Conservation (phyloP, 2,329 filamentous ascomycete species). For the Ceratocystis cubensis region DNA sequence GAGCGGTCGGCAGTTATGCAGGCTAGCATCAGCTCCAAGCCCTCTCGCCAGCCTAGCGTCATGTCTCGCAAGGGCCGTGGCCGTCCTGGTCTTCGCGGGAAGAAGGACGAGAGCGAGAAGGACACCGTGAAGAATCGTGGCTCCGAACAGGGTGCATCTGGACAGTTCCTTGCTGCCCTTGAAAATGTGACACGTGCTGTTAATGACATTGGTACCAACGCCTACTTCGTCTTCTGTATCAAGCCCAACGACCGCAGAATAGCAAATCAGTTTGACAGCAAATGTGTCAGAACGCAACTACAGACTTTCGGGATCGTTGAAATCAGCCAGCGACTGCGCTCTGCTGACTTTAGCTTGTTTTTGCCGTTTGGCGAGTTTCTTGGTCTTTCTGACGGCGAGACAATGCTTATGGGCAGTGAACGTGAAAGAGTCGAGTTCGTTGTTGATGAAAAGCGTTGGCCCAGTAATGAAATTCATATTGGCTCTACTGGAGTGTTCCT, state of each 20-base stretch:
- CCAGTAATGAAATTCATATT: conserved; percentile 75
- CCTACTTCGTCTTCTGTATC: conserved; percentile 92
- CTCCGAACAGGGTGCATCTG: conserved; percentile 75
- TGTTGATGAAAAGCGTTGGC: conserved; percentile 88
- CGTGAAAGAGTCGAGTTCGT: conserved; percentile 81
- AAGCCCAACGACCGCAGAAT: conserved; percentile 96
- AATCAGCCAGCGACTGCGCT: conserved; percentile 83
- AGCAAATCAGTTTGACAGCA: conserved; percentile 97
- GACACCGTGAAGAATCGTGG: conserved; percentile 34
- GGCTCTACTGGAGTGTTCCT: conserved; percentile 91
- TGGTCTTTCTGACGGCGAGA: conserved; percentile 72
- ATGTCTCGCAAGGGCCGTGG: conserved; percentile 54
- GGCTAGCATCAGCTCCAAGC: conserved; percentile 90
- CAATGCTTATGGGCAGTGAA: conserved; percentile 79
- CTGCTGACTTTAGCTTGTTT: conserved; percentile 92
- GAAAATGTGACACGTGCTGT: conserved; percentile 86
- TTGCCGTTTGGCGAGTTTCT: conserved; percentile 92
- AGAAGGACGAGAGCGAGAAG: conserved; percentile 34
- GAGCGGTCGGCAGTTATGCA: conserved; percentile 88
- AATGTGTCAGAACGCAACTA: conserved; percentile 87
- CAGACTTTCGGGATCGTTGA: conserved; percentile 95
- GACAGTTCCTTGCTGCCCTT: conserved; percentile 78
- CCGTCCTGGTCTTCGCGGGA: conserved; percentile 29
- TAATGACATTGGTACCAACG: conserved; percentile 69
- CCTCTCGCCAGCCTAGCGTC: conserved; percentile 82